Evolutionary conservation across 345 rosid genomes (phyloP).

Genomic region (Syzygium aromaticum): DNA sequence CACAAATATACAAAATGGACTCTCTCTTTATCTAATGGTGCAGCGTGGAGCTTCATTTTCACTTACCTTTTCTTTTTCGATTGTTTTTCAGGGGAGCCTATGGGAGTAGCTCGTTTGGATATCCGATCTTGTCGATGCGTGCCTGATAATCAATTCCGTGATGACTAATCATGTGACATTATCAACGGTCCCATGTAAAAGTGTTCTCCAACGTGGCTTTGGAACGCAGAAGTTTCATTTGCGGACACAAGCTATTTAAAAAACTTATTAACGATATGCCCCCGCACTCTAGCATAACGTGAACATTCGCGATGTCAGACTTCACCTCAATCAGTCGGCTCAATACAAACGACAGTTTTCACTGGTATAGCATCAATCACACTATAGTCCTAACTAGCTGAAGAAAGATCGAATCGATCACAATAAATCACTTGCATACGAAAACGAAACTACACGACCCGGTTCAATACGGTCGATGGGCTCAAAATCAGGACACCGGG

Average conservation of each 20-base stretch:
- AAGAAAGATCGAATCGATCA: not conserved
- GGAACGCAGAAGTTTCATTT: too few relatives aligned
- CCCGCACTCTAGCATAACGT: too few relatives aligned
- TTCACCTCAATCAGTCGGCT: not conserved
- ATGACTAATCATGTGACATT: too few relatives aligned
- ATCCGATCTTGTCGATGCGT: too few relatives aligned
- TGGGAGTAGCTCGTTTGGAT: too few relatives aligned
- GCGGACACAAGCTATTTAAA: too few relatives aligned
- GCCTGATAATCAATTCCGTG: too few relatives aligned
- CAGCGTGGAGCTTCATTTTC: not conserved
- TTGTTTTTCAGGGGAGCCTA: too few relatives aligned
- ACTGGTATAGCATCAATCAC: accelerated
- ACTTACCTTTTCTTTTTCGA: not conserved
- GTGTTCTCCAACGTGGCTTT: too few relatives aligned
- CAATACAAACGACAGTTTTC: not conserved
- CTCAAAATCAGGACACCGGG: not conserved
- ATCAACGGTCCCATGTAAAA: too few relatives aligned
- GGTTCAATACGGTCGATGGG: not conserved
- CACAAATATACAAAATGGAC: not conserved
- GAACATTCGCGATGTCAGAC: not conserved
- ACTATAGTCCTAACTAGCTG: not conserved
- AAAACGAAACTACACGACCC: not conserved
- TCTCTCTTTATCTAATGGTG: not conserved
- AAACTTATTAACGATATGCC: too few relatives aligned
- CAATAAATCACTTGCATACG: not conserved